phyloP scores from a whole-genome alignment of 768 basidiomycete genomes.

The Boletus fagicola region DNA sequence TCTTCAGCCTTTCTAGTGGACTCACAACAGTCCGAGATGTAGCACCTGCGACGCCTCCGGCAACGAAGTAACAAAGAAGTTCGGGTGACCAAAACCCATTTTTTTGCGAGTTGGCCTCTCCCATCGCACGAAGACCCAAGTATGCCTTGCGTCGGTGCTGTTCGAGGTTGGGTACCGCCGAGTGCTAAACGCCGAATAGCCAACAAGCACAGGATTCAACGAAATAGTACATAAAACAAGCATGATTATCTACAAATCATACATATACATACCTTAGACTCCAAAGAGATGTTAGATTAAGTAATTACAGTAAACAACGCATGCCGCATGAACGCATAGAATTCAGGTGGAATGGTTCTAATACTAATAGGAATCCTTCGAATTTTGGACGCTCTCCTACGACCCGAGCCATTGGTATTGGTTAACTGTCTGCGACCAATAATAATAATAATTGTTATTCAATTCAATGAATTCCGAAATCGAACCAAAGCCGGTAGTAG shows the following conservation, averaged over 20 bases:
- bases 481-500: neutral
- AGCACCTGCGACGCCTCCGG: constrained; percentile 54
- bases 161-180: neutral
- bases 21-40: constrained; percentile 89
- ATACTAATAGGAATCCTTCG: neutral
- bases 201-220: constrained; percentile 13
- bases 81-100: constrained; percentile 33
- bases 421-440: neutral
- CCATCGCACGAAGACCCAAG: constrained; percentile 21
- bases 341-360: neutral
- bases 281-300: neutral
- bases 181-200: neutral
- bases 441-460: neutral
- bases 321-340: neutral
- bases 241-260: neutral
- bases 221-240: constrained; percentile 3
- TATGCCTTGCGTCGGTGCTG: constrained; percentile 5
- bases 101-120: constrained; percentile 22
- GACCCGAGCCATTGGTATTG: too few species aligned
- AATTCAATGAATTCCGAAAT: neutral
- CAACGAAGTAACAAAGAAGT: constrained; percentile 49
- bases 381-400: neutral
- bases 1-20: constrained; percentile 91
- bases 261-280: neutral
- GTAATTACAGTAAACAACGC: neutral